These are phyloP conservation scores for Annona squamosa DNA, from an alignment of 164 flowering plant species.

Conservation along the genomic window DNA sequence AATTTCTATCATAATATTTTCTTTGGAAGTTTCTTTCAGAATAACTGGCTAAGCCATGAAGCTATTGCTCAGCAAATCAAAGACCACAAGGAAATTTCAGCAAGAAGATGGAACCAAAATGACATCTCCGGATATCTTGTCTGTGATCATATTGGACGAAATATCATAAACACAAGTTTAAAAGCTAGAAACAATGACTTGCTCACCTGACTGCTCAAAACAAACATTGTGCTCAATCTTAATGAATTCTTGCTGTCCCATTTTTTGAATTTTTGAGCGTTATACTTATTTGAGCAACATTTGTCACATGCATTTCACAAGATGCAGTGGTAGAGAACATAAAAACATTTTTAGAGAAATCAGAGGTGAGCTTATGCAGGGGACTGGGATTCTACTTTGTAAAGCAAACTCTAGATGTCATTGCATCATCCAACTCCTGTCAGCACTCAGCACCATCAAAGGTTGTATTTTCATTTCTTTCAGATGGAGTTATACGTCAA, in stretches of 20 bases:
- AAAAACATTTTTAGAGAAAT: neutral
- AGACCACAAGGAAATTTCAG: neutral
- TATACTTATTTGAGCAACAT: neutral
- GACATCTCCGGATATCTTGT: neutral
- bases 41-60: neutral
- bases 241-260: neutral
- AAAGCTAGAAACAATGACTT: neutral
- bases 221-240: neutral
- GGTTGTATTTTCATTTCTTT: neutral
- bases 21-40: neutral
- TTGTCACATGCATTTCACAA: neutral
- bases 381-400: neutral
- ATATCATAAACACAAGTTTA: neutral
- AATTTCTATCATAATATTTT: no score
- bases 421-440: neutral
- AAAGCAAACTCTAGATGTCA: neutral
- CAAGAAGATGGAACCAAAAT: neutral
- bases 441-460: neutral
- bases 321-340: neutral
- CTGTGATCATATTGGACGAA: neutral
- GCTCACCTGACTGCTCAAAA: neutral
- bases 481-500: no score
- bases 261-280: neutral
- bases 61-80: neutral
- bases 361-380: neutral